Percentiles rank a stretch among this genome's conserved stretches.
phyloP scores from a whole-genome alignment of 2,329 filamentous ascomycete genomes.

The Pseudohalonectria lignicola region DNA sequence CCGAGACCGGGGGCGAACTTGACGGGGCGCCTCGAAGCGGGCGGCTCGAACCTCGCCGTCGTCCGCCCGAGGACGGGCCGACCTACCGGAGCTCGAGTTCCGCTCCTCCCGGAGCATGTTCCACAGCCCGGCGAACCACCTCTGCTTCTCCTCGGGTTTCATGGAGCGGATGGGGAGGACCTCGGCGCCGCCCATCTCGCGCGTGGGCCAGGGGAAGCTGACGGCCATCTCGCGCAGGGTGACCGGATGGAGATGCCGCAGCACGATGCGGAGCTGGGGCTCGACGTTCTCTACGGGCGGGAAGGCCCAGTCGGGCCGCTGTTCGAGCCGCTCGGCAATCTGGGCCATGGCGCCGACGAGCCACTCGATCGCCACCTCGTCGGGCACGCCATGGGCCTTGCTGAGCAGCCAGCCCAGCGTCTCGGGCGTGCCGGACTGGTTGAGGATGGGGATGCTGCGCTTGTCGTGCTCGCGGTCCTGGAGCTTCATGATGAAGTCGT shows the following conservation, averaged over 20 bases:
- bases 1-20: neutral
- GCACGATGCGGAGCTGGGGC: conserved; percentile 19
- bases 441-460: conserved; percentile 22
- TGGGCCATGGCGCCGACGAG: conserved; percentile 20
- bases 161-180: conserved; percentile 22
- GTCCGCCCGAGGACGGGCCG: neutral
- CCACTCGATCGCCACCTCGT: conserved; percentile 21
- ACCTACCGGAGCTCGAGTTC: too few relatives aligned
- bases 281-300: conserved; percentile 16
- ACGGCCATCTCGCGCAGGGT: conserved; percentile 23
- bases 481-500: conserved; percentile 22
- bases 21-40: conserved; percentile 3
- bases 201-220: conserved; percentile 23
- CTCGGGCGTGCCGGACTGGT: conserved; percentile 21
- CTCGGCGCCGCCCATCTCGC: conserved; percentile 22
- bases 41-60: neutral
- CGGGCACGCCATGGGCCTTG: conserved; percentile 18
- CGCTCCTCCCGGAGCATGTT: conserved; percentile 13
- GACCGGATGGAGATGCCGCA: conserved; percentile 17
- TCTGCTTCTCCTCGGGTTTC: conserved; percentile 22
- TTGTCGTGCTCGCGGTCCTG: conserved; percentile 23
- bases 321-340: conserved; percentile 19
- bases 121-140: conserved; percentile 20
- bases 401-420: conserved; percentile 21
- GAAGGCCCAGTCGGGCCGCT: conserved; percentile 18